A percentile compares a stretch with the other conserved stretches of the same genome.
Evolutionary conservation across 2,329 filamentous ascomycete genomes (phyloP).

Genomic region (Exutisphaerella laricina): DNA sequence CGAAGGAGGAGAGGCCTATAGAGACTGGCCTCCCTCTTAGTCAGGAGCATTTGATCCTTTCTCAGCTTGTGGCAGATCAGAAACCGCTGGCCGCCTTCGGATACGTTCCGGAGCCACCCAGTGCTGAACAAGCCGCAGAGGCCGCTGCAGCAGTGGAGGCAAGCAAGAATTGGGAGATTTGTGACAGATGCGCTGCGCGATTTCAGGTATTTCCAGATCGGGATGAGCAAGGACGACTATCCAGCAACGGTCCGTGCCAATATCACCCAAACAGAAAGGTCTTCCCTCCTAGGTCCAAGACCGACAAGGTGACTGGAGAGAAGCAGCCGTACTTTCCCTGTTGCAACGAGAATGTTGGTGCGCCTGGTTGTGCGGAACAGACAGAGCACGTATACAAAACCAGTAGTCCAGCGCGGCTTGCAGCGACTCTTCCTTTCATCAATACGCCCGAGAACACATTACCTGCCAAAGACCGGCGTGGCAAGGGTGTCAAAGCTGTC

Average conservation of each 20-base stretch:
- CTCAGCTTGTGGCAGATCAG: constrained; percentile 57
- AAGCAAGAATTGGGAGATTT: constrained; percentile 75
- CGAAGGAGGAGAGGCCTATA: constrained; percentile 40
- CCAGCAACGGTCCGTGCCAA: constrained; percentile 69
- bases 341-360: constrained; percentile 69
- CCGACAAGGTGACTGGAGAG: constrained; percentile 50
- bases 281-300: constrained; percentile 51
- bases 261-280: constrained; percentile 74
- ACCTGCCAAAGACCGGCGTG: constrained; percentile 37
- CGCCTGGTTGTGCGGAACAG: constrained; percentile 68
- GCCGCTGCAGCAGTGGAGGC: constrained; percentile 61
- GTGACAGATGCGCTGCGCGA: constrained; percentile 76
- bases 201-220: constrained; percentile 92
- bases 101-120: constrained; percentile 67
- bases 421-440: constrained; percentile 71
- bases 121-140: constrained; percentile 58
- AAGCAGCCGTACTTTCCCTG: constrained; percentile 65
- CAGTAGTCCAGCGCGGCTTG: constrained; percentile 67
- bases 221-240: constrained; percentile 68
- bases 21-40: constrained; percentile 62
- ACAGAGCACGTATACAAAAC: constrained; percentile 84
- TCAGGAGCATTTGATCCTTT: constrained; percentile 64
- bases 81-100: constrained; percentile 60
- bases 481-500: constrained; percentile 52
- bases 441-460: constrained; percentile 63